phyloP scores from a whole-genome alignment of 179 eudicot genomes.

The Drosera spatulata region DNA sequence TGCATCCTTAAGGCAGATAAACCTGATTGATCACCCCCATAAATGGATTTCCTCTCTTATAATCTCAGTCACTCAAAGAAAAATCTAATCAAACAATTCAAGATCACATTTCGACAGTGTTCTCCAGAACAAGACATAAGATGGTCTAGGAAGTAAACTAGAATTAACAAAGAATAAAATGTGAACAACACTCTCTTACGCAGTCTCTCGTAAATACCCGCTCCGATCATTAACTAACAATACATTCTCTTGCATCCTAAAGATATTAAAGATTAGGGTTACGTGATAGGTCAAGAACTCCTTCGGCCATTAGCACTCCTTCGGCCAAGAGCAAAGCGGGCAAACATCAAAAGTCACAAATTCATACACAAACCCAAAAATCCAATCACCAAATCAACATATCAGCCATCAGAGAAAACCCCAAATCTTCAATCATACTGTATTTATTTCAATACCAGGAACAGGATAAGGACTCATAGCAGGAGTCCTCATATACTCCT shows the following conservation, averaged over 20 bases:
- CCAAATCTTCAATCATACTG: too few relatives aligned
- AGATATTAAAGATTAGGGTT: too few relatives aligned
- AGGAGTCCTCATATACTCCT: conserved; percentile 60
- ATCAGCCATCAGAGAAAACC: too few relatives aligned
- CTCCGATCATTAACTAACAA: too few relatives aligned
- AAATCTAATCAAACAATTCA: not conserved
- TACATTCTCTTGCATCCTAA: too few relatives aligned
- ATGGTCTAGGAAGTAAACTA: not conserved
- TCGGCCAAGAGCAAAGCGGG: too few relatives aligned
- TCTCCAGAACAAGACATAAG: not conserved
- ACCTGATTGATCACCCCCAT: not conserved
- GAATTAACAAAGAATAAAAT: too few relatives aligned
- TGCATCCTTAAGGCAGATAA: not conserved
- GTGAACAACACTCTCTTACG: too few relatives aligned
- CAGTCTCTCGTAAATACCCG: too few relatives aligned
- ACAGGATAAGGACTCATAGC: conserved; percentile 55
- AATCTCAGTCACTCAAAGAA: not conserved
- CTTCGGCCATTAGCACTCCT: too few relatives aligned
- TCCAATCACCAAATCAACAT: not conserved
- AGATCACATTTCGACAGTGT: not conserved
- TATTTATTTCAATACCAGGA: conserved; percentile 42
- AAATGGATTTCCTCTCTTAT: not conserved
- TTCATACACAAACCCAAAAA: not conserved
- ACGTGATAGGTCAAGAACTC: too few relatives aligned
- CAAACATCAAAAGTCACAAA: too few relatives aligned